Evolutionary conservation across 257 asterid genomes (phyloP).

Genomic region (Rauvolfia tetraphylla): DNA sequence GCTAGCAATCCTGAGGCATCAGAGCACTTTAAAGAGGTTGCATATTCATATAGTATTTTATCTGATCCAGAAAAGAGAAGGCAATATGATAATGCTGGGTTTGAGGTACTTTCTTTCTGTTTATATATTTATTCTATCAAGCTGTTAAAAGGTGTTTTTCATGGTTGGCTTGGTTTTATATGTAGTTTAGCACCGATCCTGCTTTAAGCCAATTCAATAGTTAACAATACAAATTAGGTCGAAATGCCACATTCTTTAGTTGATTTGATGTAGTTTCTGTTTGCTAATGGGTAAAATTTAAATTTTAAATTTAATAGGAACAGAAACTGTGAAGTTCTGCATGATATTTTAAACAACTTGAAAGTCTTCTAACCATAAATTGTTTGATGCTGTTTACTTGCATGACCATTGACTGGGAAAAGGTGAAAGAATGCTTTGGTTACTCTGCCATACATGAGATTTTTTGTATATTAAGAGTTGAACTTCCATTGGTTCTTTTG

Average conservation of each 20-base stretch:
- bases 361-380: background rate
- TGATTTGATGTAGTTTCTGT: slow-evolving; percentile 1
- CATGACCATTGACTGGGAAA: background rate
- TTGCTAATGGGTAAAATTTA: background rate
- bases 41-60: slow-evolving; percentile 92
- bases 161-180: background rate
- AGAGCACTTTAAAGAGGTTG: slow-evolving; percentile 96
- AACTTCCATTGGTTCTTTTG: background rate
- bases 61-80: slow-evolving; percentile 97
- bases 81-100: slow-evolving; percentile 87
- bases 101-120: slow-evolving; percentile 58
- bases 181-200: background rate
- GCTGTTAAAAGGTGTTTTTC: background rate
- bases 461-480: background rate
- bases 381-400: background rate
- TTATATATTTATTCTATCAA: background rate
- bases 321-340: background rate
- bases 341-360: background rate
- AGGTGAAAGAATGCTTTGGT: background rate
- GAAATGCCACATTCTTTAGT: background rate
- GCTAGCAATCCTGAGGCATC: slow-evolving; percentile 98
- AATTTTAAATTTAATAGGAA: background rate
- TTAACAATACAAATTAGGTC: background rate
- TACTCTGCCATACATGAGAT: background rate
- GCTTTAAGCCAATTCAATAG: background rate